phyloP scores from a whole-genome alignment of 345 rosid species.

The Crucihimalaya himalaica region DNA sequence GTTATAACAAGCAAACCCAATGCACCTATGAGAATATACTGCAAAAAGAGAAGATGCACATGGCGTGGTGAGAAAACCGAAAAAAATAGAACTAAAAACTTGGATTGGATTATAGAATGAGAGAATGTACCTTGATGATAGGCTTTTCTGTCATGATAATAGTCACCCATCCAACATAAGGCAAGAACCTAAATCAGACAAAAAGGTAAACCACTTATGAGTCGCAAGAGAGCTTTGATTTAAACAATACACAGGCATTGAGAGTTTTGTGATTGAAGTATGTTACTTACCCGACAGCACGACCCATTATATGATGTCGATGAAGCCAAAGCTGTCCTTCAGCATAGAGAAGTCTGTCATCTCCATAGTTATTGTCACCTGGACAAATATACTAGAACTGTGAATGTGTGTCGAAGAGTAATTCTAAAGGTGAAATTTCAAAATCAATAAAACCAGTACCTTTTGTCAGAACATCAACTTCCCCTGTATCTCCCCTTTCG shows the following conservation, averaged over 20 bases:
- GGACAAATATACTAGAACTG: constrained; percentile 18
- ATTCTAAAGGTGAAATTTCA: constrained; percentile 8
- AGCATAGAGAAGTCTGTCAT: constrained; percentile 87
- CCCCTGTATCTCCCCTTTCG: constrained; percentile 78
- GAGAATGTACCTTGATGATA: constrained; percentile 63
- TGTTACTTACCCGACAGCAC: constrained; percentile 78
- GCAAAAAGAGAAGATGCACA: constrained; percentile 37
- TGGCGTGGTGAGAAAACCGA: neutral
- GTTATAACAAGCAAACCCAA: constrained; percentile 88
- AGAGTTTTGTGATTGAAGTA: constrained; percentile 5
- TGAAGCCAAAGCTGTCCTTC: constrained; percentile 89
- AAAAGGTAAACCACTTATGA: constrained; percentile 1
- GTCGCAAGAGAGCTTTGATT: neutral
- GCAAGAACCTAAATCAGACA: constrained; percentile 62
- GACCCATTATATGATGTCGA: constrained; percentile 81
- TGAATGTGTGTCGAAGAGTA: neutral
- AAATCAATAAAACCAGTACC: constrained; percentile 49
- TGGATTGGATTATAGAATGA: neutral
- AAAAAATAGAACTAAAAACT: no score
- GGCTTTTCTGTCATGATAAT: constrained; percentile 97
- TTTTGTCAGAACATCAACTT: constrained; percentile 96
- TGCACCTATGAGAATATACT: constrained; percentile 85
- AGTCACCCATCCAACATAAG: constrained; percentile 96
- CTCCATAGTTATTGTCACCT: constrained; percentile 82
- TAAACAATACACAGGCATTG: neutral